phyloP scores from a whole-genome alignment of 2,329 filamentous ascomycete genomes.

The Penicillium sp. region DNA sequence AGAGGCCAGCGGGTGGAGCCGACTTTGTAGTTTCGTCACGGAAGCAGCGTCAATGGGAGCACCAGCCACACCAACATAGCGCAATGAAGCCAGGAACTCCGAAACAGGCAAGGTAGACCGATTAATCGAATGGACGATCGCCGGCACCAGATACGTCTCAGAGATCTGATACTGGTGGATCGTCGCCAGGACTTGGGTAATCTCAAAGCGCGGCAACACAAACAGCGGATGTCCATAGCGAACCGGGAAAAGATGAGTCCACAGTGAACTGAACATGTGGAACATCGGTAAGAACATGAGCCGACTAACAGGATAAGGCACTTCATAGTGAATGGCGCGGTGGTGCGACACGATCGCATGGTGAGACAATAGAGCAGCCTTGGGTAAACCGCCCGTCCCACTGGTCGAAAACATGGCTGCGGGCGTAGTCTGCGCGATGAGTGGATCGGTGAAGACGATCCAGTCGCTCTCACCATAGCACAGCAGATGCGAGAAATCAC shows the following conservation, averaged over 20 bases:
- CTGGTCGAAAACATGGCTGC: conserved; percentile 51
- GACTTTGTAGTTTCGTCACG: conserved; percentile 38
- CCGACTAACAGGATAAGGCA: conserved; percentile 39
- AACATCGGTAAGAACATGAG: conserved; percentile 51
- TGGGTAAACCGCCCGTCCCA: conserved; percentile 57
- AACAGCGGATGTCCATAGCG: conserved; percentile 45
- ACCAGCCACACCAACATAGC: conserved; percentile 46
- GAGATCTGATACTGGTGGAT: conserved; percentile 43
- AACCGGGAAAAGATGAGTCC: conserved; percentile 45
- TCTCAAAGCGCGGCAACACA: conserved; percentile 44
- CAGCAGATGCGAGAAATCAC: conserved; percentile 38
- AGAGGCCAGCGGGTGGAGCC: conserved; percentile 39
- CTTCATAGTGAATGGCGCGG: conserved; percentile 38
- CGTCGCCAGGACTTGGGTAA: conserved; percentile 37
- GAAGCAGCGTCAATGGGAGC: conserved; percentile 43
- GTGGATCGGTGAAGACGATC: conserved; percentile 42
- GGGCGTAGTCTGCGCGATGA: conserved; percentile 43
- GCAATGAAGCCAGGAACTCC: conserved; percentile 38
- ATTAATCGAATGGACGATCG: conserved; percentile 39
- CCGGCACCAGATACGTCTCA: conserved; percentile 46
- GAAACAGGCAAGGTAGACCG: conserved; percentile 23
- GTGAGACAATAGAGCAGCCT: conserved; percentile 55
- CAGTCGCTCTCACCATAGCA: conserved; percentile 45
- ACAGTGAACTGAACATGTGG: conserved; percentile 47
- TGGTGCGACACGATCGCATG: conserved; percentile 52